phyloP scores from a whole-genome alignment of 139 green algal genomes.

The Deuterostichococcus epilithicus region DNA sequence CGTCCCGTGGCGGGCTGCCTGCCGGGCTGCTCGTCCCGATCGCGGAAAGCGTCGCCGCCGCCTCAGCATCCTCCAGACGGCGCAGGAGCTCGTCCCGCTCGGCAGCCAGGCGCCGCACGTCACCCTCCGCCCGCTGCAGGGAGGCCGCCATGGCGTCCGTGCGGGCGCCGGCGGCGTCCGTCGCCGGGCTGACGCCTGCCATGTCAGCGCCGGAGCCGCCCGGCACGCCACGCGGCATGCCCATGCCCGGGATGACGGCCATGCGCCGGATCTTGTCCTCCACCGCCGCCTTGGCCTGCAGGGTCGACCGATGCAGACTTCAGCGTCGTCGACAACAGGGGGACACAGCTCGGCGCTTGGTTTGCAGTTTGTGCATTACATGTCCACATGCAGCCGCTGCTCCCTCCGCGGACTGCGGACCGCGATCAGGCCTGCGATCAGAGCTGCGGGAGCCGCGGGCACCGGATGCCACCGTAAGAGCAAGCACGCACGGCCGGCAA shows the following conservation, averaged over 20 bases:
- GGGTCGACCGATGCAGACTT: no score
- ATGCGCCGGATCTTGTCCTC: constrained; percentile 1
- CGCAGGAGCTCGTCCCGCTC: background rate
- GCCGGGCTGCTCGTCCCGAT: background rate
- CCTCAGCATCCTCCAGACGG: background rate
- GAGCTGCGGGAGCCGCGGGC: no score
- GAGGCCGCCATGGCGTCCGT: background rate
- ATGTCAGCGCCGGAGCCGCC: no score
- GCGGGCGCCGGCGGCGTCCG: background rate
- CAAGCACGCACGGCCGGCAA: no score
- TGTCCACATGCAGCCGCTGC: no score
- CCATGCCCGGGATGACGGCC: background rate
- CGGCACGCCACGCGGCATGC: background rate
- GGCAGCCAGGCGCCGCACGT: background rate
- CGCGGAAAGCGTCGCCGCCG: background rate
- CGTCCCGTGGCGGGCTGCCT: background rate
- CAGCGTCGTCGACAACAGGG: no score
- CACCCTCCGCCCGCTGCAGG: background rate
- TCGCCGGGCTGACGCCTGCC: background rate
- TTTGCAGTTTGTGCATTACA: no score
- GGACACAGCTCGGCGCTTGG: no score
- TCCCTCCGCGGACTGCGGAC: no score
- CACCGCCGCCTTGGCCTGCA: background rate
- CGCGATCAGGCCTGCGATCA: no score
- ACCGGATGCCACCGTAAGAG: no score